A percentile compares a stretch with the other conserved stretches of the same genome.
These are phyloP conservation scores for Ceriops tagal DNA, from an alignment of 345 rosid species.

Conservation along the genomic window DNA sequence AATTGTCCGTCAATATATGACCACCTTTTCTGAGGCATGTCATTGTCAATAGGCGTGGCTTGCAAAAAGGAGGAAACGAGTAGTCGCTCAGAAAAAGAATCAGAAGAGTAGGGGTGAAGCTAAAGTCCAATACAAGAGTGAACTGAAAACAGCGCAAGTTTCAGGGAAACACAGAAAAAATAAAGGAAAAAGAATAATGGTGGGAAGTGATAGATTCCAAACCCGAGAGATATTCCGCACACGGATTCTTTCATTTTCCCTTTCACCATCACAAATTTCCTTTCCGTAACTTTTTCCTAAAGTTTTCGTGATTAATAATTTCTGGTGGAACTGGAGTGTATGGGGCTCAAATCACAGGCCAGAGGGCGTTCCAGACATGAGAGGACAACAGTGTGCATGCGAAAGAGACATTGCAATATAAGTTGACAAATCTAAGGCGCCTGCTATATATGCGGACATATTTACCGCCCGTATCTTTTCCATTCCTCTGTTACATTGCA, in stretches of 20 bases:
- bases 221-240: conserved; percentile 13
- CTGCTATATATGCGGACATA: no score
- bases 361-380: conserved; percentile 13
- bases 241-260: conserved; percentile 8
- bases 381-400: not conserved
- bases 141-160: no score
- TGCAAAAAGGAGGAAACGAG: no score
- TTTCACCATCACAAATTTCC: conserved; percentile 23
- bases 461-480: no score
- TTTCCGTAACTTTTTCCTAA: conserved; percentile 22
- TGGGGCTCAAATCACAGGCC: not conserved
- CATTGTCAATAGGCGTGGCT: no score
- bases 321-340: conserved; percentile 12
- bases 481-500: no score
- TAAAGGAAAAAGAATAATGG: not conserved
- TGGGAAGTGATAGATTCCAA: conserved; percentile 11
- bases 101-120: no score
- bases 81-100: no score
- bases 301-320: not conserved
- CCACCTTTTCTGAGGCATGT: no score
- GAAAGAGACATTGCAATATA: conserved; percentile 7
- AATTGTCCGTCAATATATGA: no score
- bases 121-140: no score
- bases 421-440: no score
- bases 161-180: not conserved